Conservation (phyloP, 306 rosid genomes). For the Dryas alaskensis region DNA sequence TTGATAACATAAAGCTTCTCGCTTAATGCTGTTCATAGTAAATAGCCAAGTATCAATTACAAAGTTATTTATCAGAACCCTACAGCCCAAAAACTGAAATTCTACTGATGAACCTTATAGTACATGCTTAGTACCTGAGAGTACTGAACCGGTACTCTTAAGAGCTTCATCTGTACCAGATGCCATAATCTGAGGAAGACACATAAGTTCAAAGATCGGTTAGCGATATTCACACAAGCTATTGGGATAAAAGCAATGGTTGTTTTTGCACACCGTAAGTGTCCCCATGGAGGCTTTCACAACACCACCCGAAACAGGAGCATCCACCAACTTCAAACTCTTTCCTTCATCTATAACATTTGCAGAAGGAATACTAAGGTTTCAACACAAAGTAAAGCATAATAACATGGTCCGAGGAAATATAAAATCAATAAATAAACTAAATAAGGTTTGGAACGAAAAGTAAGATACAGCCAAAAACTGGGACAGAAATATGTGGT, state of each 20-base stretch:
- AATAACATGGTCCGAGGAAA: not conserved
- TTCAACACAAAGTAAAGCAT: conserved; percentile 26
- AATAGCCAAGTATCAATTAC: conserved; percentile 28
- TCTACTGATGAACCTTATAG: conserved; percentile 22
- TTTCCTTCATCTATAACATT: conserved; percentile 66
- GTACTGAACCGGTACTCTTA: conserved; percentile 67
- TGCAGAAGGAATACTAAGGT: conserved; percentile 30
- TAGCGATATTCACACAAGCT: conserved; percentile 26
- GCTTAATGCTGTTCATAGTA: conserved; percentile 64
- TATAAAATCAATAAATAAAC: too few species aligned
- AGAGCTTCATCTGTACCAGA: conserved; percentile 84
- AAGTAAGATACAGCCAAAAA: too few species aligned
- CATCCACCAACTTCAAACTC: conserved; percentile 88
- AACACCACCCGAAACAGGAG: conserved; percentile 98
- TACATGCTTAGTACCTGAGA: conserved; percentile 57
- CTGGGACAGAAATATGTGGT: too few species aligned
- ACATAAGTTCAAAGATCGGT: conserved; percentile 25
- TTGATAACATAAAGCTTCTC: conserved; percentile 89
- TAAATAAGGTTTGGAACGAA: too few species aligned
- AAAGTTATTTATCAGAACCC: conserved; percentile 27
- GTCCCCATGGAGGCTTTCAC: conserved; percentile 72
- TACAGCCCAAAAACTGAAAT: not conserved
- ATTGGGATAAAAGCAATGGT: conserved; percentile 26
- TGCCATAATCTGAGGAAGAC: conserved; percentile 74
- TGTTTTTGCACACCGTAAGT: conserved; percentile 65